These are phyloP conservation scores for Neonectria neomacrospora DNA, from an alignment of 2,329 filamentous ascomycete species.

Conservation along the genomic window DNA sequence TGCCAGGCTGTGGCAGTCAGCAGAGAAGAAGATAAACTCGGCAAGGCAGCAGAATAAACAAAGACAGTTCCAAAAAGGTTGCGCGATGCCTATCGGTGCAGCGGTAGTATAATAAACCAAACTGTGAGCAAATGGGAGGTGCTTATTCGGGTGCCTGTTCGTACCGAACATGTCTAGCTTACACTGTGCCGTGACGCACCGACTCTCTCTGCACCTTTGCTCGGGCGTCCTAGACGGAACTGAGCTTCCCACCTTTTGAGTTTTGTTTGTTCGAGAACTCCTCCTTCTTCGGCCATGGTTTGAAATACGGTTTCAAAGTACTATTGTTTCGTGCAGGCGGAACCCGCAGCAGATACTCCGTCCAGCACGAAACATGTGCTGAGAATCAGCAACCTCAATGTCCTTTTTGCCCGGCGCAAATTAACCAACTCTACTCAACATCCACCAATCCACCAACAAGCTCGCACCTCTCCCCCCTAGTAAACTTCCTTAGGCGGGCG, in stretches of 20 bases:
- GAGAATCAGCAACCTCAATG: constrained; percentile 6
- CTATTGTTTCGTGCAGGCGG: neutral
- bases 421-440: constrained; percentile 9
- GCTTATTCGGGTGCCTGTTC: neutral
- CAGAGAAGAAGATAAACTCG: neutral
- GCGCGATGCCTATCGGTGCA: too few species aligned
- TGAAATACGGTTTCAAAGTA: neutral
- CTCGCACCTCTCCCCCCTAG: neutral
- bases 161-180: neutral
- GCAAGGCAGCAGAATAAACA: neutral
- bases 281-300: neutral
- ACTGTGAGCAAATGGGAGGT: neutral
- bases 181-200: neutral
- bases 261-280: neutral
- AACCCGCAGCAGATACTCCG: neutral
- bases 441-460: constrained; percentile 25
- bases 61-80: neutral
- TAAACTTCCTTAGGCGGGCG: neutral
- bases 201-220: neutral
- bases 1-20: neutral
- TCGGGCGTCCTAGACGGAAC: too few species aligned
- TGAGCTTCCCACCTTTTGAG: neutral
- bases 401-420: constrained; percentile 16
- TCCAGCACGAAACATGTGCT: neutral
- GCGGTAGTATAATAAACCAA: too few species aligned